Percentiles rank a stretch among this genome's conserved stretches.
Evolutionary conservation across 345 rosid genomes (phyloP).

Genomic region (Murraya paniculata): DNA sequence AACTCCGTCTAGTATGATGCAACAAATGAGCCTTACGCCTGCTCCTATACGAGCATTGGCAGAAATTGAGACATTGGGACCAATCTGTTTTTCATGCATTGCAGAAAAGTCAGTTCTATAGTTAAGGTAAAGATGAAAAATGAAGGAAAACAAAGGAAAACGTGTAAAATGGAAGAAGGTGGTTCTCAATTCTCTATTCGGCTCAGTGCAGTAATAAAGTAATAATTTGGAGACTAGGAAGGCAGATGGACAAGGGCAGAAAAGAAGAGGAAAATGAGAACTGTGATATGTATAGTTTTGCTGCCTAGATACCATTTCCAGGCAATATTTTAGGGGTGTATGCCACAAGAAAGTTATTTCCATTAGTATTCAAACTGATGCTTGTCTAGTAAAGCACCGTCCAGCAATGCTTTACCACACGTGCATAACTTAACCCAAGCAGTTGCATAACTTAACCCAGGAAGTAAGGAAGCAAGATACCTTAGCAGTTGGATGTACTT

Average conservation of each 20-base stretch:
- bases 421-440: conserved; percentile 3
- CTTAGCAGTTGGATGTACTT: conserved; percentile 96
- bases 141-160: not conserved
- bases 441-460: conserved; percentile 1
- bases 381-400: not conserved
- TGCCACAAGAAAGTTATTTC: not conserved
- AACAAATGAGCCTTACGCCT: conserved; percentile 86
- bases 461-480: conserved; percentile 31
- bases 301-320: not conserved
- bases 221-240: not conserved
- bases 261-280: not conserved
- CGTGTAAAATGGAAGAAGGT: not conserved
- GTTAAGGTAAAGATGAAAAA: not conserved
- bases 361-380: not conserved
- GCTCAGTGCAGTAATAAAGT: not conserved
- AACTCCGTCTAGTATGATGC: conserved; percentile 89
- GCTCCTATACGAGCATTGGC: conserved; percentile 94
- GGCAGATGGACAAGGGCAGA: not conserved
- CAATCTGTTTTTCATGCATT: conserved; percentile 56
- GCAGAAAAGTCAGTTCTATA: conserved; percentile 1
- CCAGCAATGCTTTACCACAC: not conserved
- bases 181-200: not conserved
- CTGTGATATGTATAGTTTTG: not conserved
- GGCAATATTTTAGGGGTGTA: not conserved
- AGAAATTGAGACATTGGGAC: conserved; percentile 87